phyloP scores from a whole-genome alignment of 768 basidiomycete genomes.

The Suillus subluteus region DNA sequence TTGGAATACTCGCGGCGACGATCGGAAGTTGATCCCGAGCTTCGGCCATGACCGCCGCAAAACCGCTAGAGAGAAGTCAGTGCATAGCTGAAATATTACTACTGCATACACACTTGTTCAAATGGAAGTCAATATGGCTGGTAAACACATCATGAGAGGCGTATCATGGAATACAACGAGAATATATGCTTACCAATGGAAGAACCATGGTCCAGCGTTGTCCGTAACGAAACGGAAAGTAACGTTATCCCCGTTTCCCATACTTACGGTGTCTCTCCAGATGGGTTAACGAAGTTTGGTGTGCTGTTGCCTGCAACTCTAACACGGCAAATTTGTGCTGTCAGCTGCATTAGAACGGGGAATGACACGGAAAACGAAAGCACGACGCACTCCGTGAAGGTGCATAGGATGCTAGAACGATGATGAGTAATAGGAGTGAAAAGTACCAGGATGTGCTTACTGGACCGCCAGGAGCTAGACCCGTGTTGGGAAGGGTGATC shows the following conservation, averaged over 20 bases:
- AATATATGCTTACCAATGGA: constrained; percentile 39
- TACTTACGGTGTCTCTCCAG: constrained; percentile 38
- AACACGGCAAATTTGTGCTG: constrained; percentile 45
- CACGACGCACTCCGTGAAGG: constrained; percentile 40
- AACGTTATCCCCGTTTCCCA: constrained; percentile 41
- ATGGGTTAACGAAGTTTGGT: constrained; percentile 42
- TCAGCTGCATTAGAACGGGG: constrained; percentile 1
- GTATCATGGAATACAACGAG: not conserved
- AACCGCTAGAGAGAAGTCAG: constrained; percentile 27
- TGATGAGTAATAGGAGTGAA: not conserved
- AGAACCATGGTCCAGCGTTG: constrained; percentile 66
- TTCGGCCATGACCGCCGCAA: constrained; percentile 36
- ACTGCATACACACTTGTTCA: constrained; percentile 24
- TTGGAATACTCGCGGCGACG: constrained; percentile 17
- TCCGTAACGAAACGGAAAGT: constrained; percentile 65
- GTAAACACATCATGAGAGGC: constrained; percentile 9
- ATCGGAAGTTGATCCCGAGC: constrained; percentile 20
- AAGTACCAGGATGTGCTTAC: constrained; percentile 21
- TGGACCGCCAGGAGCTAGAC: constrained; percentile 32
- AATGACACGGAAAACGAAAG: not conserved
- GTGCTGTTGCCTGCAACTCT: constrained; percentile 34
- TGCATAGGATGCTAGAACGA: constrained; percentile 40
- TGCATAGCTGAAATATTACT: not conserved
- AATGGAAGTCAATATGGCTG: constrained; percentile 37
- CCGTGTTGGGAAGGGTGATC: constrained; percentile 46